These are phyloP conservation scores for Pyrenophora teres DNA, from an alignment of 2,329 filamentous ascomycete genomes.

Conservation along the genomic window DNA sequence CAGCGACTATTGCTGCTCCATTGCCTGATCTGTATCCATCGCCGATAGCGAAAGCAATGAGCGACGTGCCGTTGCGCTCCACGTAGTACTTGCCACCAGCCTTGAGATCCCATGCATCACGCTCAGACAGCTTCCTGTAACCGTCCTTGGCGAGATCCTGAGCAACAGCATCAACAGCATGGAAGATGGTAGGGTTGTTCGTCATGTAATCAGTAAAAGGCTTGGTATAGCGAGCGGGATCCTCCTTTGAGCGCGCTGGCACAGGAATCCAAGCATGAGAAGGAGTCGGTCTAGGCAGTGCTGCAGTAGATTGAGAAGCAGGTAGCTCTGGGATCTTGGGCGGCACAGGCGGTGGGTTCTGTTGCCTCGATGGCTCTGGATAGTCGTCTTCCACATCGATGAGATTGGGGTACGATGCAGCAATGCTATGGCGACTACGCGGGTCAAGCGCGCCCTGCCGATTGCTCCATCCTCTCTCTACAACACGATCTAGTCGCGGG, in stretches of 20 bases:
- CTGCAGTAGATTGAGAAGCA: slow-evolving; percentile 8
- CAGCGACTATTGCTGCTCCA: slow-evolving; percentile 84
- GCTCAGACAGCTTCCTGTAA: slow-evolving; percentile 78
- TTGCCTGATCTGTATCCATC: slow-evolving; percentile 81
- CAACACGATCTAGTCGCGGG: slow-evolving; percentile 21
- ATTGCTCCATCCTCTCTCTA: slow-evolving; percentile 14
- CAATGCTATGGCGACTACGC: slow-evolving; percentile 38
- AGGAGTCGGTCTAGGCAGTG: slow-evolving; percentile 8
- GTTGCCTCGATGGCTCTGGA: slow-evolving; percentile 18
- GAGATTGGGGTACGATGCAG: slow-evolving; percentile 35
- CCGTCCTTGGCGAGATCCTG: slow-evolving; percentile 72
- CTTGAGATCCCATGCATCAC: slow-evolving; percentile 80
- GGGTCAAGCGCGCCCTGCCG: slow-evolving; percentile 12
- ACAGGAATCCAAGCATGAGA: slow-evolving; percentile 27
- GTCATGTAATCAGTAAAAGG: slow-evolving; percentile 88
- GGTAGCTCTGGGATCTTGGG: slow-evolving; percentile 43
- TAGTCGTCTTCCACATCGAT: slow-evolving; percentile 42
- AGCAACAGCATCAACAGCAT: slow-evolving; percentile 80
- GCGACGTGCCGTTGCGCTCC: slow-evolving; percentile 80
- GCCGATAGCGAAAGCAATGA: slow-evolving; percentile 86
- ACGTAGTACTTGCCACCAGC: slow-evolving; percentile 87
- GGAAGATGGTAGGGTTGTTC: slow-evolving; percentile 90
- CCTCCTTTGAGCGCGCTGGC: slow-evolving; percentile 28
- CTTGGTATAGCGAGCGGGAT: slow-evolving; percentile 65
- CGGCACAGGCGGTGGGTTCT: slow-evolving; percentile 45